phyloP scores from a whole-genome alignment of 2,329 filamentous ascomycete genomes.

The Penicillium sp. region DNA sequence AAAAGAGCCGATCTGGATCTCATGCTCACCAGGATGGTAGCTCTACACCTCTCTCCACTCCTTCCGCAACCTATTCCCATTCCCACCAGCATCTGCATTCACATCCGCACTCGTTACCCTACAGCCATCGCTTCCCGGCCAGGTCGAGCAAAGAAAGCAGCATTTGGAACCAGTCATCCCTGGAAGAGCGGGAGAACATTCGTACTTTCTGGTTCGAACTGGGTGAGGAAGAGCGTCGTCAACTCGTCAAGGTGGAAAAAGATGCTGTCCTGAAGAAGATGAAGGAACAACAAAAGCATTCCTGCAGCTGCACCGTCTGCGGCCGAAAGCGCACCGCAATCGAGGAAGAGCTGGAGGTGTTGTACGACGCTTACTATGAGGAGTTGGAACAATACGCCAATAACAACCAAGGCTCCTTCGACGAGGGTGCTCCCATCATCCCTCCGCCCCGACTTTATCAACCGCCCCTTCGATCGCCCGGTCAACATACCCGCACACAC shows the following conservation, averaged over 20 bases:
- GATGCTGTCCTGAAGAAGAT: constrained; percentile 97
- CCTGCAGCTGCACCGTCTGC: constrained; percentile 95
- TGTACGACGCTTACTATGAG: constrained; percentile 98
- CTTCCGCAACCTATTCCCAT: constrained; percentile 40
- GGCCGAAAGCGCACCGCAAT: constrained; percentile 94
- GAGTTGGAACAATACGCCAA: constrained; percentile 97
- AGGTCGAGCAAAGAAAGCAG: constrained; percentile 62
- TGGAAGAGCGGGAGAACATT: constrained; percentile 92
- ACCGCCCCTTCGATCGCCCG: constrained; percentile 50
- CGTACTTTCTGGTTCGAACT: constrained; percentile 97
- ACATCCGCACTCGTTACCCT: constrained; percentile 40
- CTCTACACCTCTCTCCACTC: constrained; percentile 35
- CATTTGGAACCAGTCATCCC: constrained; percentile 95
- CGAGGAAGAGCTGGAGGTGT: constrained; percentile 92
- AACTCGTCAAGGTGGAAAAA: constrained; percentile 95
- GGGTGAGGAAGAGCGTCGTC: constrained; percentile 89
- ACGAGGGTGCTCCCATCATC: constrained; percentile 63
- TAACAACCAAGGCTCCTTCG: constrained; percentile 58
- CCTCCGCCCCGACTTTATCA: constrained; percentile 58
- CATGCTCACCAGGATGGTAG: constrained; percentile 34
- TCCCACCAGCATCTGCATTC: constrained; percentile 34
- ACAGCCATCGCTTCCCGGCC: constrained; percentile 37
- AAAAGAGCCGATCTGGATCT: constrained; percentile 31
- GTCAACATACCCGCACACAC: constrained; percentile 52
- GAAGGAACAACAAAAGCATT: constrained; percentile 99